Evolutionary conservation across 140 eudicot species (phyloP).

Genomic region (Flaveria floridana): DNA sequence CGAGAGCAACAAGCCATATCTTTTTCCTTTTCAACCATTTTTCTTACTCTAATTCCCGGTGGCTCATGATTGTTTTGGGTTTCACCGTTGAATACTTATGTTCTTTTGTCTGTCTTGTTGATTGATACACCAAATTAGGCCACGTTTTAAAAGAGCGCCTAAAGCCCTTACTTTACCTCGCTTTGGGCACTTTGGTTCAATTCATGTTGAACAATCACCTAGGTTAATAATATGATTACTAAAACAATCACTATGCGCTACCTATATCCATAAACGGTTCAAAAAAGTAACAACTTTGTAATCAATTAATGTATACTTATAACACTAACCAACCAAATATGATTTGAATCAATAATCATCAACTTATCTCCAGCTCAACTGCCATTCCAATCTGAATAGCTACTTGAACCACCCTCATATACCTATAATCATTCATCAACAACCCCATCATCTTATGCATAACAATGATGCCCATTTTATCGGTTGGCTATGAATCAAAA

Average conservation of each 20-base stretch:
- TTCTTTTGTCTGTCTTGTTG: no score
- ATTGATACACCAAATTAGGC: no score
- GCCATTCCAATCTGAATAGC: constrained; percentile 81
- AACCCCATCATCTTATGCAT: constrained; percentile 95
- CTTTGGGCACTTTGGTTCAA: no score
- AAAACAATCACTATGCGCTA: constrained; percentile 4
- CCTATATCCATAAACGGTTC: neutral
- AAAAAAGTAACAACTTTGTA: neutral
- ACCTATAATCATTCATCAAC: constrained; percentile 67
- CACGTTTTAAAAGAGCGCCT: no score
- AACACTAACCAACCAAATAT: constrained; percentile 4
- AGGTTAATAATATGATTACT: neutral
- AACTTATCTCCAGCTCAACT: constrained; percentile 82
- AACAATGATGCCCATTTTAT: constrained; percentile 89
- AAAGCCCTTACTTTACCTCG: no score
- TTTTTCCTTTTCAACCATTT: no score
- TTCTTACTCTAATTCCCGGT: no score
- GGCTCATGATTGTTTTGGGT: no score
- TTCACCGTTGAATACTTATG: no score
- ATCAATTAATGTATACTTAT: neutral
- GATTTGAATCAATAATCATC: neutral
- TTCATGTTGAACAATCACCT: neutral
- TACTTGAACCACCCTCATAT: constrained; percentile 72
- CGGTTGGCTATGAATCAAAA: constrained; percentile 70
- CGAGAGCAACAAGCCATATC: no score